Evolutionary conservation across 139 green algal genomes (phyloP), one percentile per base, ranked within the genome.

Genomic region (Chlamydomonas applanata): DNA sequence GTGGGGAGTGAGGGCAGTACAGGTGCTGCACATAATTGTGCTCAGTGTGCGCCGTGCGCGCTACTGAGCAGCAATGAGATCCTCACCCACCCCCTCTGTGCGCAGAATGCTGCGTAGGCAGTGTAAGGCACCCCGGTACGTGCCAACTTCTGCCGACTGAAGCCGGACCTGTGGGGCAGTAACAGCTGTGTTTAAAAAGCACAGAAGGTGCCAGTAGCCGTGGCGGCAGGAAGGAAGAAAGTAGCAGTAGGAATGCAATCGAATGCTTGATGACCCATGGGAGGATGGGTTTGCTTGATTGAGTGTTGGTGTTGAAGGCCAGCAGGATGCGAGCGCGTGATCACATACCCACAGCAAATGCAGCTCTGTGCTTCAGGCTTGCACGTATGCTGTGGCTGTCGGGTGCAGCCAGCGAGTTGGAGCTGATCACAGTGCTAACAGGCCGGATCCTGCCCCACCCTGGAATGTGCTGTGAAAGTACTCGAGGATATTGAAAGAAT

Each of bases 1-100:
- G 25, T 4, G 49, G 30, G 27, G 17, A 30, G 34, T 60, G 14
- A 30, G 0, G 22, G 32, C 32, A 2, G 3, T 35, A 60, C 19
- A 14, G 9, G 9, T 34, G 16, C 19, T 22, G 13, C 30, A 57
- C 49, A 74, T 30, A 60, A 19, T 27, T 63, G 9, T 72, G 17
- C 19, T 16, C 17, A 60, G 57, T 29, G 19, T 25, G 22, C 14
- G 57, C 24, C 22, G 25, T 68, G n/a, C 60, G 9, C 32, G 36
- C 2, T 11, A 64, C 9, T 11, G n/a, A 36, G 19, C 33, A 62
- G n/a, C 14, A 30, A 19, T 74, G 16, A 24, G 40, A n/a, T n/a
- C 62, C 7, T 11, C 17, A 56, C 79, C 64, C 56, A 94, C 79
- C 68, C 91, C 91, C 60, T 96, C 86, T 35, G 77, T 76, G 4